phyloP scores from a whole-genome alignment of 176 grass and related monocot species.

The Aegilops speltoides region DNA sequence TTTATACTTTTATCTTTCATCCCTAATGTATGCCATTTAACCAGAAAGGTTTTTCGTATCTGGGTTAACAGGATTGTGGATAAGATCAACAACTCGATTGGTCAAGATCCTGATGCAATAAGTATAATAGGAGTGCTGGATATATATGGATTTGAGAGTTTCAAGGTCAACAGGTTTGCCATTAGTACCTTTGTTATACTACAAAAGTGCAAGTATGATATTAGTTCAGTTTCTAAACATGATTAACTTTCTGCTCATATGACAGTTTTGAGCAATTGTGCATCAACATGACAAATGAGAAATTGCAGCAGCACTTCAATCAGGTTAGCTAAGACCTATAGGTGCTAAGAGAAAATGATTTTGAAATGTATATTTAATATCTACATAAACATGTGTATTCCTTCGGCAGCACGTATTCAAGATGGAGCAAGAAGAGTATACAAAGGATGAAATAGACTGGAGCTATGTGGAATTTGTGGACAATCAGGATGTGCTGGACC shows the following conservation, averaged over 20 bases:
- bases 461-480: conserved; percentile 99
- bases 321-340: conserved; percentile 37
- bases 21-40: conserved; percentile 11
- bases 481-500: conserved; percentile 93
- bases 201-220: neutral
- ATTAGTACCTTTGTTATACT: conserved; percentile 9
- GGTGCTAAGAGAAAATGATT: conserved; percentile 6
- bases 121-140: conserved; percentile 94
- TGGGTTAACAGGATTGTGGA: conserved; percentile 74
- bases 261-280: conserved; percentile 90
- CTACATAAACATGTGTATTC: conserved; percentile 11
- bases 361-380: neutral
- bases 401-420: conserved; percentile 87
- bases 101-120: conserved; percentile 78
- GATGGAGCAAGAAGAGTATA: conserved; percentile 99
- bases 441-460: conserved; percentile 91
- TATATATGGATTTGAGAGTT: conserved; percentile 98
- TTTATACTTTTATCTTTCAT: neutral
- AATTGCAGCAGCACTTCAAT: conserved; percentile 96
- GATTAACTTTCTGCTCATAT: conserved; percentile 28
- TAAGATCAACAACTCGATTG: conserved; percentile 95
- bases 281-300: conserved; percentile 97
- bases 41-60: conserved; percentile 24
- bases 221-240: neutral
- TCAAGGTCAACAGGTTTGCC: conserved; percentile 88